Conservation (phyloP, 305 asterid species). For the Rubia balearica region DNA sequence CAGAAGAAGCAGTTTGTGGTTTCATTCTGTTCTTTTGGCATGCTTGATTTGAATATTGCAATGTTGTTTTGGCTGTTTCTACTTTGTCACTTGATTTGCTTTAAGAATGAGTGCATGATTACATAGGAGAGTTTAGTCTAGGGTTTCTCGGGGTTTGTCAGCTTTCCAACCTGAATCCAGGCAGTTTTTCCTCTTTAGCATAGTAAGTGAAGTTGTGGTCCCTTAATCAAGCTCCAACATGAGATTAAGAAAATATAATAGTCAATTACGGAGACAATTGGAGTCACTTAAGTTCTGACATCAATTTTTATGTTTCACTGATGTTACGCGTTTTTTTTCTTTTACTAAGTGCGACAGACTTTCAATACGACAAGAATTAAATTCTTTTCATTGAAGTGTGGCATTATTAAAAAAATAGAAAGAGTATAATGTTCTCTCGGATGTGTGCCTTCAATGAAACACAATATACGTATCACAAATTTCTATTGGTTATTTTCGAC, state of each 20-base stretch:
- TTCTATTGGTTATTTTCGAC: too few species aligned
- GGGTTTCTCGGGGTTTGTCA: conserved; percentile 10
- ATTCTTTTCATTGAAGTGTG: too few species aligned
- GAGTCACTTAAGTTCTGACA: too few species aligned
- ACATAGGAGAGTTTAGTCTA: background rate
- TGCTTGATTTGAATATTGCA: conserved; percentile 6
- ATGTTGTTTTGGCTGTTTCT: background rate
- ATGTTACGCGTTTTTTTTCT: too few species aligned
- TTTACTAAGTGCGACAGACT: too few species aligned
- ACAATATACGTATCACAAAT: too few species aligned
- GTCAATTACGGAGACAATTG: too few species aligned
- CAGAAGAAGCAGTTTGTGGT: conserved; percentile 60
- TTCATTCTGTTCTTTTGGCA: conserved; percentile 29
- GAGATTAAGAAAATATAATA: background rate
- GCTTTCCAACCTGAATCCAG: conserved; percentile 8
- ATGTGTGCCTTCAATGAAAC: background rate
- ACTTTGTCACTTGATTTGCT: conserved; percentile 10
- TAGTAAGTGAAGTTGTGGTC: conserved; percentile 38
- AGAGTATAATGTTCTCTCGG: too few species aligned
- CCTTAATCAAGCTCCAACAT: conserved; percentile 10
- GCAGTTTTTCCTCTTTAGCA: conserved; percentile 19
- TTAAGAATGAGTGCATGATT: conserved; percentile 16
- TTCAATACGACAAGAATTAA: too few species aligned
- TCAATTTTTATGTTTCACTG: too few species aligned
- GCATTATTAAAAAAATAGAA: too few species aligned